Conservation (phyloP, 495 filamentous ascomycete species). For the Daldinia childiae region DNA sequence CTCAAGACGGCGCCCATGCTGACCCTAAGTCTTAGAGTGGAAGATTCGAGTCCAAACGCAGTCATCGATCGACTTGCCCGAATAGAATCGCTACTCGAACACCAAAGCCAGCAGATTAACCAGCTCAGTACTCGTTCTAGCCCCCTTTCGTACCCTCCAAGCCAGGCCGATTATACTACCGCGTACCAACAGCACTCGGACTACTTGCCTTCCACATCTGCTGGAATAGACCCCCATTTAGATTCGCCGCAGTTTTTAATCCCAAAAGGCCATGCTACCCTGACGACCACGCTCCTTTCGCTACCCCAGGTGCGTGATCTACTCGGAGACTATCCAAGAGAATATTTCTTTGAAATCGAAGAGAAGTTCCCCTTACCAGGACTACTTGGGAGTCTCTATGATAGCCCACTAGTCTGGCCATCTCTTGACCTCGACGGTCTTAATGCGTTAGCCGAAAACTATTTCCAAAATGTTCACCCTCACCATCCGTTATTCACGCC, state of each 20-base stretch:
- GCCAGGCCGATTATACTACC: conserved; percentile 42
- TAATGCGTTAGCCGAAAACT: conserved; percentile 42
- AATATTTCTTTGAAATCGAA: conserved; percentile 48
- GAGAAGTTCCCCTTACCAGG: conserved; percentile 44
- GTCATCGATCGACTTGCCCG: conserved; percentile 48
- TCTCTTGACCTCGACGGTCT: conserved; percentile 40
- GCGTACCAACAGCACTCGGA: conserved; percentile 41
- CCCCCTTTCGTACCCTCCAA: conserved; percentile 41
- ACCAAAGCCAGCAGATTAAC: conserved; percentile 48
- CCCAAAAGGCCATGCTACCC: conserved; percentile 45
- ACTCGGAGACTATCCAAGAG: conserved; percentile 46
- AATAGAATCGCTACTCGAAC: conserved; percentile 48
- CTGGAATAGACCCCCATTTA: conserved; percentile 37
- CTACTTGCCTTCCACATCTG: conserved; percentile 39
- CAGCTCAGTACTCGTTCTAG: conserved; percentile 41
- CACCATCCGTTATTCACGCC: conserved; percentile 48
- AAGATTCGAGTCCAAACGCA: conserved; percentile 43
- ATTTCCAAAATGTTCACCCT: conserved; percentile 49
- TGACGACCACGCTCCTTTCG: conserved; percentile 44
- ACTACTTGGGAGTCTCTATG: conserved; percentile 40
- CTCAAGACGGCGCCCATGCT: conserved; percentile 11
- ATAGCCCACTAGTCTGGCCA: conserved; percentile 41
- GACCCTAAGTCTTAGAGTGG: conserved; percentile 32
- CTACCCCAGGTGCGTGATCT: conserved; percentile 44
- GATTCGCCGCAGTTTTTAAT: conserved; percentile 48